phyloP scores from a whole-genome alignment of 164 flowering plant genomes.

The Echeveria elegans region DNA sequence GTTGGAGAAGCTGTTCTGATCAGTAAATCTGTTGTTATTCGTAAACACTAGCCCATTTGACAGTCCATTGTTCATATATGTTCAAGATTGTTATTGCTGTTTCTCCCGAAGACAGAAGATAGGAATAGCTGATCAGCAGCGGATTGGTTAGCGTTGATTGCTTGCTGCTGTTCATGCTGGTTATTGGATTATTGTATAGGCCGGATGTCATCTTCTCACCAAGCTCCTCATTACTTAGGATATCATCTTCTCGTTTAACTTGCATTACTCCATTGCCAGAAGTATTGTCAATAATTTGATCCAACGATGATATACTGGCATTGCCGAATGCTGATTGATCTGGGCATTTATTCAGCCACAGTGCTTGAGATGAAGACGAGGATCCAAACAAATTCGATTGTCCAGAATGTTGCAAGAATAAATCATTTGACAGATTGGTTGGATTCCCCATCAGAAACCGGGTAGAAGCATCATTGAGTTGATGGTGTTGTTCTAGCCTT shows the following conservation, averaged over 20 bases:
- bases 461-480: background rate
- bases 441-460: slow-evolving; percentile 3
- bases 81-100: background rate
- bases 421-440: background rate
- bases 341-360: background rate
- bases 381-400: background rate
- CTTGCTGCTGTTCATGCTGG: background rate
- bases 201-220: slow-evolving; percentile 1
- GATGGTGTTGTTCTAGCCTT: slow-evolving; percentile 15
- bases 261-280: background rate
- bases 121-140: slow-evolving; percentile 1
- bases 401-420: background rate
- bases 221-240: background rate
- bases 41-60: background rate
- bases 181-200: background rate
- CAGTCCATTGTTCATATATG: background rate
- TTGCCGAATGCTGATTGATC: background rate
- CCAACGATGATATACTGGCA: background rate
- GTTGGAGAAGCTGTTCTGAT: background rate
- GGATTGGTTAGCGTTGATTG: background rate
- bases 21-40: background rate
- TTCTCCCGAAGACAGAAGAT: background rate
- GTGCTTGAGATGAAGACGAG: no score
- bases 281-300: background rate
- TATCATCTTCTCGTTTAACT: background rate